Base-by-base conservation (phyloP, 2,329 filamentous ascomycete genomes). In the Fusarium tjaetaba region DNA sequence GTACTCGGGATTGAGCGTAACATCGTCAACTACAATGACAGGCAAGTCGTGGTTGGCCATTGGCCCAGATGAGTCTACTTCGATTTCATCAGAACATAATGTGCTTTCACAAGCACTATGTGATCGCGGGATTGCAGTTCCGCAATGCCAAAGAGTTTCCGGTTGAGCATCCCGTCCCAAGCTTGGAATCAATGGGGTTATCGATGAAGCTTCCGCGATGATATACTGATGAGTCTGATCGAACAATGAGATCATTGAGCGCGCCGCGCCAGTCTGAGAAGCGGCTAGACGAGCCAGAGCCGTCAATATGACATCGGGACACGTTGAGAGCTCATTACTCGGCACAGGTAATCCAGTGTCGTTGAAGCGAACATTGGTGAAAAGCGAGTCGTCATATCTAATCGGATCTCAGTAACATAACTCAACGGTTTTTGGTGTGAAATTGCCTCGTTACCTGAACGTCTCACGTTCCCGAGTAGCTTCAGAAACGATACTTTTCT, bases 221-320 rank as follows among this genome's bases (percentile, higher is more conserved):
- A 89, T 79, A 61, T 88, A 84, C 71, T 89, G 86, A 58, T 83
- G 77, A 22, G 80, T 79, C 4, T 79, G 80, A 70, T 88, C 87
- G 69, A 89, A 88, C 24, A 89, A 79, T 1, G 87, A 88, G 61
- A 89, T 82, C 30, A 88, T 72, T 14, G 81, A 79, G 34, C 86
- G 82, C 15, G 81, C 77, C 10, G 80, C 81, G 22, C 83, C 80
- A 14, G 88, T 79, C 16, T 85, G 82, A 56, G 84, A 77, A 18
- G 83, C 81, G 1, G 82, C 86, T 7, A 89, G 81, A 67, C 89
- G 86, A 41, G 86, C 85, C 45, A 88, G 84, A 3, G 85, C 83
- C 1, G 85, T 87, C 38, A 89, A 78, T 57, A 80, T 80, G 9
- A 80, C 74, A 65, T 86, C 84, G 32, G 73, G 63, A 26, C 78